phyloP scores from a whole-genome alignment of 257 asterid genomes.

The Capsicum pubescens region DNA sequence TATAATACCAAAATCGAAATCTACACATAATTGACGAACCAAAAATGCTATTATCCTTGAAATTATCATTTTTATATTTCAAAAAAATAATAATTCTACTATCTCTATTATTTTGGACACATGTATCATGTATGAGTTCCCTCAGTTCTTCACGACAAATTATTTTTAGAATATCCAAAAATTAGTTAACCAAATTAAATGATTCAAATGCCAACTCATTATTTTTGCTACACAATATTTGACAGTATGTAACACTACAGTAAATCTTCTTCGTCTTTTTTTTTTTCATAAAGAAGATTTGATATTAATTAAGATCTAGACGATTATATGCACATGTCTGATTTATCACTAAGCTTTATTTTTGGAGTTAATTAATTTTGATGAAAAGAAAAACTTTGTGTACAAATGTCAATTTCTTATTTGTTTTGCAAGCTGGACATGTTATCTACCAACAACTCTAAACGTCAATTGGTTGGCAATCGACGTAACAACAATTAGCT shows the following conservation, averaged over 20 bases:
- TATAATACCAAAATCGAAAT: neutral
- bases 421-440: neutral
- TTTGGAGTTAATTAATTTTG: neutral
- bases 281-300: neutral
- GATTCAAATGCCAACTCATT: constrained; percentile 6
- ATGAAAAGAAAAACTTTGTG: neutral
- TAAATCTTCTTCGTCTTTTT: neutral
- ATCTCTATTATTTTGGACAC: neutral
- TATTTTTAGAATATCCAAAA: neutral
- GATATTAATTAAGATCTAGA: neutral
- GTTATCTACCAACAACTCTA: neutral
- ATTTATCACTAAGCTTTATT: no score
- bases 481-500: neutral
- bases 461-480: neutral
- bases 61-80: neutral
- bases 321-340: neutral
- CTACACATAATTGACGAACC: neutral
- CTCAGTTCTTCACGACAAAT: neutral
- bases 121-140: neutral
- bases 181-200: neutral
- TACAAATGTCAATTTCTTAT: neutral
- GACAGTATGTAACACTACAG: neutral
- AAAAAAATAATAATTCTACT: neutral
- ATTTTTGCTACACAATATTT: neutral
- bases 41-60: neutral